Evolutionary conservation across 2,329 filamentous ascomycete species (phyloP).

Genomic region (Ophiostoma quercus): DNA sequence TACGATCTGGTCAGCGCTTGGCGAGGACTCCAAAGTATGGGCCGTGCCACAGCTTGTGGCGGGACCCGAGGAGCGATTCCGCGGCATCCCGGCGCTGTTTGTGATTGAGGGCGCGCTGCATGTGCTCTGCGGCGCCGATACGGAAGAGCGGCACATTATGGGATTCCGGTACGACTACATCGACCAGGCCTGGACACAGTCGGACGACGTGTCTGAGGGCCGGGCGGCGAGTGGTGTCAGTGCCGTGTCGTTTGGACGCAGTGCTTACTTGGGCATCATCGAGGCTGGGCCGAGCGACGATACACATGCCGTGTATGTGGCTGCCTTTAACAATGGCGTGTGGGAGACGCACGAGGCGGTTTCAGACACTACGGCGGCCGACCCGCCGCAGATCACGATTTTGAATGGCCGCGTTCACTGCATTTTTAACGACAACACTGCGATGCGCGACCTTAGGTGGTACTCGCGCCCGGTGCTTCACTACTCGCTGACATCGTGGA

Average conservation of each 20-base stretch:
- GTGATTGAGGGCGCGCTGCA: slow-evolving; percentile 34
- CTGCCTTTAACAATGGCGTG: slow-evolving; percentile 25
- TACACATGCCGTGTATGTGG: slow-evolving; percentile 28
- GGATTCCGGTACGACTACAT: slow-evolving; percentile 33
- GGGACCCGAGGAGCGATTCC: slow-evolving; percentile 26
- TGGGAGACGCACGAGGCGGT: slow-evolving; percentile 30
- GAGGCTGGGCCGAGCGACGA: slow-evolving; percentile 28
- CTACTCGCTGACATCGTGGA: slow-evolving; percentile 52
- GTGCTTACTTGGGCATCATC: slow-evolving; percentile 32
- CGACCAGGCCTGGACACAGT: slow-evolving; percentile 32
- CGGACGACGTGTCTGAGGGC: slow-evolving; percentile 35
- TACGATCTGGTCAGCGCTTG: slow-evolving; percentile 30
- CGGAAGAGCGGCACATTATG: slow-evolving; percentile 31
- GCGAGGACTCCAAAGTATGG: slow-evolving; percentile 26
- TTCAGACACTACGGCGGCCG: slow-evolving; percentile 26
- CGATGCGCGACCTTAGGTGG: slow-evolving; percentile 34
- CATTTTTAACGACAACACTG: slow-evolving; percentile 33
- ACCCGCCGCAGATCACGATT: slow-evolving; percentile 32
- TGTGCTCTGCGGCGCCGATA: slow-evolving; percentile 32
- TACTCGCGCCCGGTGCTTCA: slow-evolving; percentile 34
- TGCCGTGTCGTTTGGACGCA: slow-evolving; percentile 34
- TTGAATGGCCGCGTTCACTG: slow-evolving; percentile 34
- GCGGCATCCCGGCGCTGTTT: slow-evolving; percentile 36
- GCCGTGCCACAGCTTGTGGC: slow-evolving; percentile 24
- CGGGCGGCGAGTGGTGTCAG: slow-evolving; percentile 34